Conservation (phyloP, 352 stramenopile genomes). For the Phytophthora citrophthora region DNA sequence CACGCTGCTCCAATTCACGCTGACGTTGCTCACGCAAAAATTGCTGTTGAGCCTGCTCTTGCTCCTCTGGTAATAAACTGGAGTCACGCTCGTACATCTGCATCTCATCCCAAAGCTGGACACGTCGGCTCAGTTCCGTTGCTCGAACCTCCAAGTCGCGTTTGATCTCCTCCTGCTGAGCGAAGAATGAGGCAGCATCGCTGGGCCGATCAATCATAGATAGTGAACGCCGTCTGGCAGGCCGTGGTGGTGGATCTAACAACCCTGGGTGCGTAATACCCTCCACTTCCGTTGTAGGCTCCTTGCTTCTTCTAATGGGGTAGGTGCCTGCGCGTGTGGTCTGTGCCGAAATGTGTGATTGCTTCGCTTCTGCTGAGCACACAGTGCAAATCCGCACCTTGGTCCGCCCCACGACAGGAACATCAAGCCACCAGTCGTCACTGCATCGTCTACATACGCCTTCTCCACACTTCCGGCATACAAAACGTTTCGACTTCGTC, state of each 20-base stretch:
- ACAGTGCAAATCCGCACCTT: conserved; percentile 88
- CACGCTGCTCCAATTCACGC: conserved; percentile 5
- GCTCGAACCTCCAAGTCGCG: conserved; percentile 36
- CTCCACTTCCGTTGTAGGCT: conserved; percentile 27
- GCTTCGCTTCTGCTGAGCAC: conserved; percentile 75
- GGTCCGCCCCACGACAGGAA: conserved; percentile 77
- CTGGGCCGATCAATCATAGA: conserved; percentile 30
- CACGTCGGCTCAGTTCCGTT: conserved; percentile 37
- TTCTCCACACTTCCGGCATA: conserved; percentile 84
- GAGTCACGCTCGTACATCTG: conserved; percentile 40
- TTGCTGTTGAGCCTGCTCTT: conserved; percentile 15
- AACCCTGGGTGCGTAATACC: conserved; percentile 34
- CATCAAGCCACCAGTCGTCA: conserved; percentile 79
- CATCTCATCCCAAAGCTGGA: conserved; percentile 44
- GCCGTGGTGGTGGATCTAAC: conserved; percentile 11
- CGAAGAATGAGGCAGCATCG: conserved; percentile 33
- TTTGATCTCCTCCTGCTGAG: conserved; percentile 43
- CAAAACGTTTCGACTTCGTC: conserved; percentile 53
- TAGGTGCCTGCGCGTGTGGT: conserved; percentile 30
- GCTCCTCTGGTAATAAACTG: conserved; percentile 18
- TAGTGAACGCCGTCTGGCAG: conserved; percentile 24
- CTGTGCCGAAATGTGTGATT: conserved; percentile 52
- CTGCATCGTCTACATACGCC: conserved; percentile 81
- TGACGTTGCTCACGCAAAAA: conserved; percentile 19
- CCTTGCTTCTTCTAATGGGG: conserved; percentile 16